Conservation (phyloP, 2,329 filamentous ascomycete genomes). For the Pseudogymnoascus sp. region DNA sequence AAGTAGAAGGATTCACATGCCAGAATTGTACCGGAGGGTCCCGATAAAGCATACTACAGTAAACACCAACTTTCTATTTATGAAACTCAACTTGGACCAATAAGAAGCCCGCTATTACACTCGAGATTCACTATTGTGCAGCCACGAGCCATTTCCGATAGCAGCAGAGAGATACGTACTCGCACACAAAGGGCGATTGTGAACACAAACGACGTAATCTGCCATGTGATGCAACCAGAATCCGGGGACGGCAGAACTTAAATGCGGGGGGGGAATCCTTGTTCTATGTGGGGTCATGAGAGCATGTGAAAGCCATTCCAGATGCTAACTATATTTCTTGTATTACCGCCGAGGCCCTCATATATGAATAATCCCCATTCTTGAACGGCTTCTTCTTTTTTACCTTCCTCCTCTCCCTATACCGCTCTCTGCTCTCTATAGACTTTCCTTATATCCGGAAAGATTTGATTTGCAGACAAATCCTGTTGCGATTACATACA, state of each 20-base stretch:
- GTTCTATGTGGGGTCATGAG: not conserved
- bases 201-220: slow-evolving; percentile 1
- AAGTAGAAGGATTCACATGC: slow-evolving; percentile 8
- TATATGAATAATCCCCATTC: slow-evolving; percentile 10
- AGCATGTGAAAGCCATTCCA: slow-evolving; percentile 8
- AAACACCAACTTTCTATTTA: not conserved
- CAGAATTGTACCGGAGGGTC: not conserved
- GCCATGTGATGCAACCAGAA: slow-evolving; percentile 9
- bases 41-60: not conserved
- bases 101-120: not conserved
- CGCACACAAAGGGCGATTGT: not conserved
- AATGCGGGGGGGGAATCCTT: not conserved
- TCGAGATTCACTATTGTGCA: not conserved
- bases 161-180: not conserved
- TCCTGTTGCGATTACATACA: not conserved
- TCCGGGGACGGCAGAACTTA: slow-evolving; percentile 8
- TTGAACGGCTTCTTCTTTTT: not conserved
- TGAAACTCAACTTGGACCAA: not conserved
- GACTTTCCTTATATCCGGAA: not conserved
- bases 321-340: not conserved
- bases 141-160: not conserved
- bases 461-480: not conserved
- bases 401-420: not conserved
- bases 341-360: not conserved
- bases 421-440: not conserved